Conservation (phyloP, 148 eudicot genomes). For the Amaranthus palmeri region DNA sequence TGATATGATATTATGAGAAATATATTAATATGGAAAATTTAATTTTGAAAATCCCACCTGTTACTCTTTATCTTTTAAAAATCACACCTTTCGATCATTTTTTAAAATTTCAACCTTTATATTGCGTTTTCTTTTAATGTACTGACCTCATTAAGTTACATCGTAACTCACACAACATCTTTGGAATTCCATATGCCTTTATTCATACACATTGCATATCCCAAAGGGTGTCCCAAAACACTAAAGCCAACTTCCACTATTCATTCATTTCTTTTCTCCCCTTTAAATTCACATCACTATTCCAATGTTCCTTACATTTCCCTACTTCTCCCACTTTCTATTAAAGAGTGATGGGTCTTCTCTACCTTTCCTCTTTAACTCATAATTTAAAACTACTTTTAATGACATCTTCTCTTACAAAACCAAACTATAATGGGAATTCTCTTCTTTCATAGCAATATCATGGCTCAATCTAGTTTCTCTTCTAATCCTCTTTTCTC, state of each 20-base stretch:
- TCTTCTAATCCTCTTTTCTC: slow-evolving; percentile 44
- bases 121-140: no score
- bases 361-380: slow-evolving; percentile 11
- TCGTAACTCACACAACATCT: neutral
- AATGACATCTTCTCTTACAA: slow-evolving; percentile 1
- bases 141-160: no score
- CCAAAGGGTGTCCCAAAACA: slow-evolving; percentile 8
- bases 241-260: slow-evolving; percentile 19
- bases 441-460: neutral
- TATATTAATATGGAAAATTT: no score
- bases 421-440: neutral
- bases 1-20: no score
- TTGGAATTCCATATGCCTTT: slow-evolving; percentile 1
- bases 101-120: no score
- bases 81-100: no score
- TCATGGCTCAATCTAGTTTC: slow-evolving; percentile 9
- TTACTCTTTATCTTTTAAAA: no score
- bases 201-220: neutral
- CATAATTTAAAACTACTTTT: neutral
- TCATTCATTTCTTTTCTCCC: slow-evolving; percentile 1
- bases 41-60: no score
- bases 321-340: neutral
- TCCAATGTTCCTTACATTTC: slow-evolving; percentile 19
- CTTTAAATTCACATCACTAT: slow-evolving; percentile 27
- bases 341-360: slow-evolving; percentile 1